These are phyloP conservation scores for Aspergillus carlsbadensis DNA, from an alignment of 495 filamentous ascomycete genomes.

Conservation along the genomic window DNA sequence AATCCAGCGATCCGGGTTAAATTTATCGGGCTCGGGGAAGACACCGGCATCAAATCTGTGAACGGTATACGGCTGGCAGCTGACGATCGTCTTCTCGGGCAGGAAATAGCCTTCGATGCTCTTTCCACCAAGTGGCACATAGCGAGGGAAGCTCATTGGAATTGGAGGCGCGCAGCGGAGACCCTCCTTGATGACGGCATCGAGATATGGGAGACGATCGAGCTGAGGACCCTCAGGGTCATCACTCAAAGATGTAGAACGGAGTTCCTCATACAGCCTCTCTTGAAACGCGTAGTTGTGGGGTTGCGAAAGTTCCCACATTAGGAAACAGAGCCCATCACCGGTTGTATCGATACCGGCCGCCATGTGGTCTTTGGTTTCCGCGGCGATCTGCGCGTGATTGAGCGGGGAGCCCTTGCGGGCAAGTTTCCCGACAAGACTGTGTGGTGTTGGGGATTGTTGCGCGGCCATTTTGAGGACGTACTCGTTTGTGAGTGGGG, in stretches of 20 bases:
- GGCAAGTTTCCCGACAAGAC: conserved; percentile 34
- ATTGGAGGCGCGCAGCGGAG: conserved; percentile 62
- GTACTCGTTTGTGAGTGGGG: conserved; percentile 33
- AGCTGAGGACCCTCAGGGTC: conserved; percentile 26
- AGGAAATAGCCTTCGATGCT: conserved; percentile 43
- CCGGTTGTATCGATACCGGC: conserved; percentile 70
- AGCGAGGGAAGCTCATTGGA: conserved; percentile 64
- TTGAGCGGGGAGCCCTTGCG: conserved; percentile 29
- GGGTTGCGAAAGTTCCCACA: conserved; percentile 64
- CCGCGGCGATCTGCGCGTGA: conserved; percentile 35
- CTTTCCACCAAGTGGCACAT: conserved; percentile 48
- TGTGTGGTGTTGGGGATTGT: conserved; percentile 22
- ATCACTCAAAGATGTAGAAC: no score
- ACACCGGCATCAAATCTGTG: conserved; percentile 58
- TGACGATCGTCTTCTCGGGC: conserved; percentile 62
- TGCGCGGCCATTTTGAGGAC: conserved; percentile 28
- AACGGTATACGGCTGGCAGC: conserved; percentile 65
- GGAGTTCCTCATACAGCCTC: conserved; percentile 51
- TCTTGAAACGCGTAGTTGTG: conserved; percentile 43
- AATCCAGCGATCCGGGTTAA: conserved; percentile 66
- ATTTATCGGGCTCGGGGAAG: conserved; percentile 54
- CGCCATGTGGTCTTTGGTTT: conserved; percentile 50
- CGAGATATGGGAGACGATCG: conserved; percentile 57
- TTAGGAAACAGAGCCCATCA: conserved; percentile 62
- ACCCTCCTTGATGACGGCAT: conserved; percentile 61